Base-by-base conservation (phyloP, 768 basidiomycete species). In the Rhizopogon vesiculosus region DNA sequence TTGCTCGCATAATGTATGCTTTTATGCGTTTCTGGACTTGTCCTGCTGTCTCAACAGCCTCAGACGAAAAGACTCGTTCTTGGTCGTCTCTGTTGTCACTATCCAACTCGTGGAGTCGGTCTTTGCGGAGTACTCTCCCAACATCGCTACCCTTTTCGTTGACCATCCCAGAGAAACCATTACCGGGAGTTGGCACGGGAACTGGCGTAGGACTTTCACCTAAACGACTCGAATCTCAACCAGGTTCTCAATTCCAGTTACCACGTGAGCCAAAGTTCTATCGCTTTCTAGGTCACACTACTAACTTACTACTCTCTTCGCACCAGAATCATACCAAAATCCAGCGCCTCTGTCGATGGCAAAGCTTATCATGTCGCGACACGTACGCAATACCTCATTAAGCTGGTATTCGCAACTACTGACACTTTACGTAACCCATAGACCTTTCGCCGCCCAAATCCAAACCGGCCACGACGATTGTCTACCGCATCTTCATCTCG, bases 321-420 rank as follows among this genome's bases (percentile, higher is more conserved):
- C 76, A 45, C 74, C 77, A 29, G 72, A 75, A 1, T 59, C 76
- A 16, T 78, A 79, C 52, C 71, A 77, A 57, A 74, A 60, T 54
- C 72, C 73, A 50, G 67, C 71, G 39, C 77, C 77, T 45, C 60
- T 75, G 42, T 79, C 78, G 7, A 79, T 79, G 77, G 77, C 77
- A 35, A 79, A 79, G 63, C 73, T 79, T 56, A 79, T 79, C 59
- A 79, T 79, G 78, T 78, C 77, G 29, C 76, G 77, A 64, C 77
- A 79, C 68, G 77, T 79, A 62, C 44, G 77, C 63, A 18, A 45
- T 28, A 25, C 53, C 42, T 53, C 28, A 46, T 43, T n/a, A 13
- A 56, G 28, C 7, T 58, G 42, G 42, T 48, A 42, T 42, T 43
- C 52, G 55, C 53, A 52, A 41, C 19, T 43, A 29, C 60, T 61